These are phyloP conservation scores for Monilinia aucupariae DNA, from an alignment of 2,329 filamentous ascomycete species.

Conservation along the genomic window DNA sequence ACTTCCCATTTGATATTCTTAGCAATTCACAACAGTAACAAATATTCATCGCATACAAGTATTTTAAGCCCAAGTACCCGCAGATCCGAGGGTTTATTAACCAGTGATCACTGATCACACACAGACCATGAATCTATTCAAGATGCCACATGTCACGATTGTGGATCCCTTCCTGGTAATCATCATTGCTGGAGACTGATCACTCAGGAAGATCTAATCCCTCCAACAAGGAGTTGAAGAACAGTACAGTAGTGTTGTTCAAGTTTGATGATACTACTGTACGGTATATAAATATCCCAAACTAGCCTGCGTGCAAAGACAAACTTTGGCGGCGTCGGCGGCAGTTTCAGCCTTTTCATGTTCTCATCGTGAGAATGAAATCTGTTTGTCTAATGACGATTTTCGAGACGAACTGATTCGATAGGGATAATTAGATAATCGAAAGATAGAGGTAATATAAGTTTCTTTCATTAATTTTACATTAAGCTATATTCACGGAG, in stretches of 20 bases:
- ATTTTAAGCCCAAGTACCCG: neutral
- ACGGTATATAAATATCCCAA: neutral
- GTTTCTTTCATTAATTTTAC: too few relatives aligned
- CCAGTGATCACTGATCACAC: neutral
- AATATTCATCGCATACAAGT: neutral
- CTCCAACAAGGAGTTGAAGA: neutral
- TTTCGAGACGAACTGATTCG: neutral
- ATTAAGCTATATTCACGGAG: too few relatives aligned
- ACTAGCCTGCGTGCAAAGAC: neutral
- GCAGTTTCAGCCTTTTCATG: slow-evolving; percentile 6
- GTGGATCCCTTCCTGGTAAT: neutral
- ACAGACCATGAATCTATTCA: slow-evolving; percentile 3
- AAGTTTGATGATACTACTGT: slow-evolving; percentile 1
- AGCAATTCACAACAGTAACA: too few relatives aligned
- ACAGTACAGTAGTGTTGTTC: too few relatives aligned
- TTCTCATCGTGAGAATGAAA: neutral
- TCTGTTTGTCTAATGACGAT: slow-evolving; percentile 6
- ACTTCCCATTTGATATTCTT: slow-evolving; percentile 1
- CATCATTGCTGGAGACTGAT: too few relatives aligned
- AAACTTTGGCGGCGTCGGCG: neutral
- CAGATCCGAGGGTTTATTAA: neutral
- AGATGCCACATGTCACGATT: neutral
- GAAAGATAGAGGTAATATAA: neutral
- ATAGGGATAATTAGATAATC: neutral
- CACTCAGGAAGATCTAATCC: neutral